Base-by-base conservation (phyloP, 768 basidiomycete species). In the Cystobasidium ongulense region DNA sequence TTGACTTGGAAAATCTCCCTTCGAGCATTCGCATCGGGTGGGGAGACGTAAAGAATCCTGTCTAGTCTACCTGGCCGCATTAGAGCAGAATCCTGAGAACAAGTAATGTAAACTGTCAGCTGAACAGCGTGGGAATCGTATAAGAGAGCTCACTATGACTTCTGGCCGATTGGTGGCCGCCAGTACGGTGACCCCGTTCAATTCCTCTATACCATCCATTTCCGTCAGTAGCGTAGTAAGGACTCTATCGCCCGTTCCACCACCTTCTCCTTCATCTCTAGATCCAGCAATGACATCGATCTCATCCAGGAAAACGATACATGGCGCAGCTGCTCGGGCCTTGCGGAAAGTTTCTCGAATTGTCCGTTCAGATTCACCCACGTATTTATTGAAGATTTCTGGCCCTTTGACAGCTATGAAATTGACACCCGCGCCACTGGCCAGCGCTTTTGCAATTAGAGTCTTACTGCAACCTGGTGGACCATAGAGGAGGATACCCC, bases 381-480 rank as follows among this genome's bases (percentile, higher is more conserved):
- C 92, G 78, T 89, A 99, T 82, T 98, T 98, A 83, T 89, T 98
- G 65, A 98, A 80, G 0, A 99, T 85, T 86, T 99, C 96, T 0
- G 96, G 93, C 0, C 96, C 96, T 81, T 96, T 96, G 36, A 99
- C 91, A 27, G 95, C 92, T 50, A 99, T 86, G 80, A 97, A 97
- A 80, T 97, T 97, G 72, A 97, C 87, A 1, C 92, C 93, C 77
- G 91, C 91, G 81, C 96, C 94, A 33, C 88, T 90, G 18, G 94
- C 94, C 80, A 92, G 88, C 1, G 95, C 94, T 72, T 91, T 87
- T 1, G 91, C 95, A 18, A 92, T 86, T 50, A 98, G 84, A 1
- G 95, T 98, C 82, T 98, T 98, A 78, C 91, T 92, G 78, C 94
- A 96, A n/a, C 94, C 94, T 2, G 94, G 95, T 1, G 94, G 94